phyloP scores from a whole-genome alignment of 495 filamentous ascomycete species.

The Peziza echinospora region DNA sequence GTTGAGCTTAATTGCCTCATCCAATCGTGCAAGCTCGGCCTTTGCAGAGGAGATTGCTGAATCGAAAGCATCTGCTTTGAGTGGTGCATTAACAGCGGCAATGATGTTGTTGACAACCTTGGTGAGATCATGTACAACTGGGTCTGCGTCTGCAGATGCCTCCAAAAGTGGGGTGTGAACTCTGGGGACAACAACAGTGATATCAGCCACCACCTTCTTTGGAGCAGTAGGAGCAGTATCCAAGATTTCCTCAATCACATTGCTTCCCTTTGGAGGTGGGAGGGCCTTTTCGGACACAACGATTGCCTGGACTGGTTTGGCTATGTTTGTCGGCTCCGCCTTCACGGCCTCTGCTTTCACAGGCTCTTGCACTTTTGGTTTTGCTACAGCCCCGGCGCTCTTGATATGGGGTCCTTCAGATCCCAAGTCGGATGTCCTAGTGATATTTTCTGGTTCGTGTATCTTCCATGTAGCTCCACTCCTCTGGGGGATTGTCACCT shows the following conservation, averaged over 20 bases:
- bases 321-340: slow-evolving; percentile 10
- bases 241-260: slow-evolving; percentile 21
- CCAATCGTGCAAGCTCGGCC: slow-evolving; percentile 53
- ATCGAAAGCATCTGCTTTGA: slow-evolving; percentile 47
- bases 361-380: slow-evolving; percentile 12
- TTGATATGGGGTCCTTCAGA: slow-evolving; percentile 13
- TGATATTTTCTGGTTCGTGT: slow-evolving; percentile 29
- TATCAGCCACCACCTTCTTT: slow-evolving; percentile 15
- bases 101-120: slow-evolving; percentile 93
- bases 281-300: slow-evolving; percentile 15
- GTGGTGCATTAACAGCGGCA: slow-evolving; percentile 69
- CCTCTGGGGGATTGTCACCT: slow-evolving; percentile 63
- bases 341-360: slow-evolving; percentile 13
- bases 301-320: slow-evolving; percentile 23
- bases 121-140: slow-evolving; percentile 77
- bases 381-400: slow-evolving; percentile 1
- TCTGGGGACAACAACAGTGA: slow-evolving; percentile 1
- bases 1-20: slow-evolving; percentile 46
- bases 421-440: slow-evolving; percentile 14
- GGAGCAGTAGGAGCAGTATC: slow-evolving; percentile 20
- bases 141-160: slow-evolving; percentile 52
- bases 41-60: slow-evolving; percentile 63
- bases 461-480: slow-evolving; percentile 73
- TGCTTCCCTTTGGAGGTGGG: slow-evolving; percentile 8
- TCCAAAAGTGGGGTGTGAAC: slow-evolving; percentile 27